Evolutionary conservation across 257 asterid genomes (phyloP), one percentile per base, ranked within the genome.

Genomic region (Lithospermum erythrorhizon): DNA sequence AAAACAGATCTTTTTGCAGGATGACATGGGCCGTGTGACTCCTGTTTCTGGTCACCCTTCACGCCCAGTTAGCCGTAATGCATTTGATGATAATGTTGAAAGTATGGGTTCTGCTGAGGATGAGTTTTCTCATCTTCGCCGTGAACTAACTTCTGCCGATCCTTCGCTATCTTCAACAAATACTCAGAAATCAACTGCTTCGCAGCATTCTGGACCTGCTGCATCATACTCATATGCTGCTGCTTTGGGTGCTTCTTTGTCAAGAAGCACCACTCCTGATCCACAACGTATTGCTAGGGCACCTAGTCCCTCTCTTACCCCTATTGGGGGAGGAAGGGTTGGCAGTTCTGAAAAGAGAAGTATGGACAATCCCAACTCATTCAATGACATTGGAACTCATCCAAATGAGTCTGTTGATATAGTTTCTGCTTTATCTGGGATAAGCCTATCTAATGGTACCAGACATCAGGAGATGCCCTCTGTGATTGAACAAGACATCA

Each of bases 231-330:
- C 67, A 5, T 68, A 68, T 25, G 72, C 72, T 61, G 64, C 72
- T 47, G 72, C 72, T 37, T 54, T 68, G 67, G 72, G 72, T 45
- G 49, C 72, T 61, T 68, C 72, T 57, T 35, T 55, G 23, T 68
- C 67, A n/a, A 61, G 62, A 68, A 68, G 72, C 64, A 53, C 67
- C 62, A 68, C 72, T 6, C 51, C 72, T 54, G 67, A 68, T 62
- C 57, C 57, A 48, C 67, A 61, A 22, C 67, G 32, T 23, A 27
- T 67, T 35, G 61, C 72, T 67, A 67, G 72, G 55, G 72, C 48
- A 27, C 66, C 66, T 17, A 67, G 72, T 29, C 66, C 66, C 53
- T 18, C 53, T 49, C 57, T 61, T 59, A 25, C 66, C 6, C 65
- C 72, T 22, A 61, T 55, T 60, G 72, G 72, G 15, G 57, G 57